phyloP scores from a whole-genome alignment of 2,329 filamentous ascomycete genomes.

The Colletotrichum ledebouriae region DNA sequence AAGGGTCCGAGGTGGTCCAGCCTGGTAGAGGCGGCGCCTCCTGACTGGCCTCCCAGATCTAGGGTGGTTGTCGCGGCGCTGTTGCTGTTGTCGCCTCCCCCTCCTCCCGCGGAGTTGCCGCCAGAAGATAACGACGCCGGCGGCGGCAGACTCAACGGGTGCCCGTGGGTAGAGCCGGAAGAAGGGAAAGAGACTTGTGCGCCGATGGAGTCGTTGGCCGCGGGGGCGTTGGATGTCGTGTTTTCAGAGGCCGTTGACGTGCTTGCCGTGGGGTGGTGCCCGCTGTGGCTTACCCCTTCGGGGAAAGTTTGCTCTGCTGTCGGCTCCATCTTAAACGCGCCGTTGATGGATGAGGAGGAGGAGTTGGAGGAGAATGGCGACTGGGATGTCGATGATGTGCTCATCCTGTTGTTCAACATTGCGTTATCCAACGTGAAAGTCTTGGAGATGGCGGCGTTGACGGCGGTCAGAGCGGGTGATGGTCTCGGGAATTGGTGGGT shows the following conservation, averaged over 20 bases:
- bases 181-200: not conserved
- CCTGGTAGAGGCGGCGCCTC: constrained; percentile 57
- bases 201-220: constrained; percentile 1
- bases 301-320: constrained; percentile 1
- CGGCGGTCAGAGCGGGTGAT: constrained; percentile 31
- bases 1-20: constrained; percentile 80
- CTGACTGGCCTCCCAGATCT: constrained; percentile 49
- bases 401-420: constrained; percentile 14
- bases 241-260: constrained; percentile 41
- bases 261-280: constrained; percentile 41
- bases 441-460: constrained; percentile 10
- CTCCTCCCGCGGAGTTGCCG: constrained; percentile 16
- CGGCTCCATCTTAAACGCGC: constrained; percentile 1
- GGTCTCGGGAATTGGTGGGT: constrained; percentile 31
- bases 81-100: constrained; percentile 1
- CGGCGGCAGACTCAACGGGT: constrained; percentile 40
- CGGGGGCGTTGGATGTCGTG: constrained; percentile 33
- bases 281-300: constrained; percentile 17
- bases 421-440: not conserved
- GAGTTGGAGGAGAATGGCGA: not conserved
- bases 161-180: constrained; percentile 38
- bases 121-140: not conserved
- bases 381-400: constrained; percentile 37
- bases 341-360: not conserved
- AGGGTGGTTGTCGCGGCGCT: constrained; percentile 45